These are phyloP conservation scores for Cyclotella sp. DNA, from an alignment of 108 stramenopile species.

Conservation along the genomic window DNA sequence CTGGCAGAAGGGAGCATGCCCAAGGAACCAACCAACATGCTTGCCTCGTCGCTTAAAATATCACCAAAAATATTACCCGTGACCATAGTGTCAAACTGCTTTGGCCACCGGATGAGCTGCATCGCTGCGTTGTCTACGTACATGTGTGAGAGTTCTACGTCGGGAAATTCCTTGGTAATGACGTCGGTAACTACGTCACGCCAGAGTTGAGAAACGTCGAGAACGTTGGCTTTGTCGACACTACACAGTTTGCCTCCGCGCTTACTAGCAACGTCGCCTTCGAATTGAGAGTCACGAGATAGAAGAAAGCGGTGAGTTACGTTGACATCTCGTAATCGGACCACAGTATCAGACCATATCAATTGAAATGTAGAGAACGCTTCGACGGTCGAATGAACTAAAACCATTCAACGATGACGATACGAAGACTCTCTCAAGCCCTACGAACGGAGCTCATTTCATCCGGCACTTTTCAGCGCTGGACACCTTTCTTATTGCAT, in stretches of 20 bases:
- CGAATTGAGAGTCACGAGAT: background rate
- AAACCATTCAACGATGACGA: conserved; percentile 25
- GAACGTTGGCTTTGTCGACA: conserved; percentile 99
- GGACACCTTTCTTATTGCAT: conserved; percentile 70
- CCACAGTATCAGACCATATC: background rate
- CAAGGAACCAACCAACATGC: conserved; percentile 97
- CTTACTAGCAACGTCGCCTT: conserved; percentile 92
- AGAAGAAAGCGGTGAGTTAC: background rate
- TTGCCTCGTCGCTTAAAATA: conserved; percentile 97
- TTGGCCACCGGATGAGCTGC: conserved; percentile 98
- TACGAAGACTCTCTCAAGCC: conserved; percentile 25
- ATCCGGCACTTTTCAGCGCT: conserved; percentile 49
- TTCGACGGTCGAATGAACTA: conserved; percentile 14
- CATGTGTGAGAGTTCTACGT: conserved; percentile 96
- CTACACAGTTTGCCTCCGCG: conserved; percentile 92
- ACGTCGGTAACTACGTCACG: conserved; percentile 93
- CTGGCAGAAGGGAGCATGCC: conserved; percentile 98
- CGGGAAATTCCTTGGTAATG: conserved; percentile 86
- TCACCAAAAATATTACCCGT: conserved; percentile 99
- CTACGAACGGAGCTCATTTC: conserved; percentile 37
- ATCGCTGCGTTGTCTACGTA: conserved; percentile 99
- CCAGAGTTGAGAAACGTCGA: conserved; percentile 98
- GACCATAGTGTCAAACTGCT: conserved; percentile 99
- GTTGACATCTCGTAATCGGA: background rate
- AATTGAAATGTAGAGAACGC: conserved; percentile 30